phyloP scores from a whole-genome alignment of 2,329 filamentous ascomycete species.

The Teratosphaeria epicoccoides region DNA sequence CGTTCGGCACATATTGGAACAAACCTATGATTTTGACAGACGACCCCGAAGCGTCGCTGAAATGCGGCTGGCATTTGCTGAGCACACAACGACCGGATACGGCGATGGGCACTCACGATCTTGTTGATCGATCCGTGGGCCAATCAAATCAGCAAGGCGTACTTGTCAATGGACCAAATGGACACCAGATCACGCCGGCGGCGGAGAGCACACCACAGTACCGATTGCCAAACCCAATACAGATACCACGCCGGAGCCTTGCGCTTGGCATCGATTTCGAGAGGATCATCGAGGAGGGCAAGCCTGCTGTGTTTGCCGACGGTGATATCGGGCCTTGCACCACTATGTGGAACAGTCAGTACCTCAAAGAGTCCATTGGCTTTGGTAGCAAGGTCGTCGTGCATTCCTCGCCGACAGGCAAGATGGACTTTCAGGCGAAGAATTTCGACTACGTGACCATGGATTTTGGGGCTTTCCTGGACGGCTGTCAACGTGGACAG shows the following conservation, averaged over 20 bases:
- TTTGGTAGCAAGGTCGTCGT: conserved; percentile 57
- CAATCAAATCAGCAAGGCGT: neutral
- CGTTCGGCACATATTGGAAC: conserved; percentile 82
- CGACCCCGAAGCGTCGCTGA: conserved; percentile 11
- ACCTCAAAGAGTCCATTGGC: conserved; percentile 55
- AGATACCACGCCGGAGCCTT: conserved; percentile 45
- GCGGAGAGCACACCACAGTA: neutral
- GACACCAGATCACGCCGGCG: neutral
- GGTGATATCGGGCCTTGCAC: conserved; percentile 59
- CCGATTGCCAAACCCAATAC: conserved; percentile 11
- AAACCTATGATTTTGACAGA: conserved; percentile 36
- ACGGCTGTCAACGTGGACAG: conserved; percentile 47
- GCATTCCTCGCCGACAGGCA: conserved; percentile 54
- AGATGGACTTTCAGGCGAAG: conserved; percentile 73
- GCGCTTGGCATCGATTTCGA: conserved; percentile 48
- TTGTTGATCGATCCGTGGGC: neutral
- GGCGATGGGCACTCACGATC: neutral
- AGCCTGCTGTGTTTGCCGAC: conserved; percentile 55
- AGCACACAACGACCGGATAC: conserved; percentile 13
- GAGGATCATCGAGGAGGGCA: conserved; percentile 45
- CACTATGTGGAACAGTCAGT: conserved; percentile 55
- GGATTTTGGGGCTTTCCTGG: conserved; percentile 55
- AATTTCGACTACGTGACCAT: conserved; percentile 70
- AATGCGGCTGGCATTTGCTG: conserved; percentile 19
- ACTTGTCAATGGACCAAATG: conserved; percentile 1